These are phyloP conservation scores for Lumnitzera littorea DNA, from an alignment of 345 rosid genomes.

Conservation along the genomic window DNA sequence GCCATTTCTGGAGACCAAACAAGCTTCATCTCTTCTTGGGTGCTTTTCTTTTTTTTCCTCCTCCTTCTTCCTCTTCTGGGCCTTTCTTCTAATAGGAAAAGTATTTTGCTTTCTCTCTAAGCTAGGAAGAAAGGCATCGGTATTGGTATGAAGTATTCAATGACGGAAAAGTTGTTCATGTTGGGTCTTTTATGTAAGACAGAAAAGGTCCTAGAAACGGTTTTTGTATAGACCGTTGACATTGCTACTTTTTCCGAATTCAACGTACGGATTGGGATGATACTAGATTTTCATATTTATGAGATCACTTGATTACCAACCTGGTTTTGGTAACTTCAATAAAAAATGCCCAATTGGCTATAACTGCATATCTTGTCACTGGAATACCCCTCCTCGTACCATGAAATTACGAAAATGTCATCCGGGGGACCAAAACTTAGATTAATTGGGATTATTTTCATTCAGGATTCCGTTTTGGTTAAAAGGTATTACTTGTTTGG, in stretches of 20 bases:
- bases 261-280: neutral
- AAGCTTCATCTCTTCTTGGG: slow-evolving; percentile 45
- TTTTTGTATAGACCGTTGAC: slow-evolving; percentile 9
- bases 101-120: neutral
- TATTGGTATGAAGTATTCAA: neutral
- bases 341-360: too few species aligned
- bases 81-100: neutral
- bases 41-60: neutral
- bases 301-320: too few species aligned
- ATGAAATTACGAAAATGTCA: too few species aligned
- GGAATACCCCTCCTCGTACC: too few species aligned
- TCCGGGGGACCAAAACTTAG: too few species aligned
- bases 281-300: too few species aligned
- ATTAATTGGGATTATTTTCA: too few species aligned
- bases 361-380: too few species aligned
- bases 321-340: too few species aligned
- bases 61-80: neutral
- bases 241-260: neutral
- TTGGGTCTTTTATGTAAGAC: neutral
- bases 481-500: too few species aligned
- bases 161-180: neutral
- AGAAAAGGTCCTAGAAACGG: slow-evolving; percentile 4
- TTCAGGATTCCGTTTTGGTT: too few species aligned
- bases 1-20: slow-evolving; percentile 86
- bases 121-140: neutral